These are phyloP conservation scores for Parathielavia appendiculata DNA, from an alignment of 495 filamentous ascomycete genomes.

Conservation along the genomic window DNA sequence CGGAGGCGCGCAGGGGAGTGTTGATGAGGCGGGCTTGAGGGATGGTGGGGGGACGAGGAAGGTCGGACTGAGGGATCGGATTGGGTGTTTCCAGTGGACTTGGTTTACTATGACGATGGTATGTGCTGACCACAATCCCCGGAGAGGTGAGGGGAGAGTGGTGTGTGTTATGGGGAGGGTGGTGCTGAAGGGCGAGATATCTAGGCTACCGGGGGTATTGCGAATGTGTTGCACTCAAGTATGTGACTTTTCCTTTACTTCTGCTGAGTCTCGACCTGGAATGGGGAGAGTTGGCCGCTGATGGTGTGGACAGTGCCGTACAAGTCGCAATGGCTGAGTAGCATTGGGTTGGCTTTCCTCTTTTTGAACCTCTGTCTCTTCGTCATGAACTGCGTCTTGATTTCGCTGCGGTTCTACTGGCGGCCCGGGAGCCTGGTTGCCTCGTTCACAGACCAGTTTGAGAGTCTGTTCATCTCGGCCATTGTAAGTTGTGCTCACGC, in stretches of 20 bases:
- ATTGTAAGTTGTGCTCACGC: conserved; percentile 40
- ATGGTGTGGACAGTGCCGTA: conserved; percentile 55
- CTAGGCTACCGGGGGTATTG: conserved; percentile 71
- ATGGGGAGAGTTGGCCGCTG: neutral
- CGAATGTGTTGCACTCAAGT: conserved; percentile 71
- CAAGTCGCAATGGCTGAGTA: conserved; percentile 60
- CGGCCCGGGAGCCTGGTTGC: conserved; percentile 66
- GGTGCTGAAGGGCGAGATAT: neutral
- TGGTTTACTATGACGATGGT: conserved; percentile 74
- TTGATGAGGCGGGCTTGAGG: neutral
- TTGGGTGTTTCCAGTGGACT: conserved; percentile 54
- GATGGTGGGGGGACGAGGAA: conserved; percentile 21
- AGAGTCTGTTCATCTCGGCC: conserved; percentile 74
- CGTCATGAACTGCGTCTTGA: conserved; percentile 59
- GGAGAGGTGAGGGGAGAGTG: neutral
- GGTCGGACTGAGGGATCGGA: conserved; percentile 42
- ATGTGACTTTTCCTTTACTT: conserved; percentile 23
- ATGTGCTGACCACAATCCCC: conserved; percentile 3
- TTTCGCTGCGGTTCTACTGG: conserved; percentile 63
- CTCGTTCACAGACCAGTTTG: conserved; percentile 71
- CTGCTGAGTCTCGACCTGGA: neutral
- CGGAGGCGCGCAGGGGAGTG: neutral
- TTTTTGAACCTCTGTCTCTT: conserved; percentile 72
- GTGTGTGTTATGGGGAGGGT: too few species aligned
- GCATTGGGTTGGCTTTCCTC: conserved; percentile 69